Evolutionary conservation across 768 basidiomycete species (phyloP).

Genomic region (Tricholoma sp.): DNA sequence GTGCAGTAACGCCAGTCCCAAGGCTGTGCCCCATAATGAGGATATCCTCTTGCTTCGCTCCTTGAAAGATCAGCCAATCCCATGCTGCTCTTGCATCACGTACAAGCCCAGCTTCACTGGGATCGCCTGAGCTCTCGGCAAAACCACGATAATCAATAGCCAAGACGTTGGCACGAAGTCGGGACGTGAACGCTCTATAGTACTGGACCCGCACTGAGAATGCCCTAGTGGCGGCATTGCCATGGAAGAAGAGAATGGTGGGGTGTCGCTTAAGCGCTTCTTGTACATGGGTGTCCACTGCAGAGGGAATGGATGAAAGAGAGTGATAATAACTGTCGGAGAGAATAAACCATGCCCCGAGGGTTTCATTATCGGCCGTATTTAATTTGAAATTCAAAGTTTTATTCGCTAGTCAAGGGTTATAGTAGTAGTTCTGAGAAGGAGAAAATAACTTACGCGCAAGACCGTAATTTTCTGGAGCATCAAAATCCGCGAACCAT

Average conservation of each 20-base stretch:
- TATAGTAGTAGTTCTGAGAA: neutral
- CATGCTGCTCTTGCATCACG: slow-evolving; percentile 74
- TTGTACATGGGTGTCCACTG: slow-evolving; percentile 39
- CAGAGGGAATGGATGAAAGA: slow-evolving; percentile 32
- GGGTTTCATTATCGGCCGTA: slow-evolving; percentile 69
- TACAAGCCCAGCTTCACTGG: slow-evolving; percentile 69
- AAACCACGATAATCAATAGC: slow-evolving; percentile 92
- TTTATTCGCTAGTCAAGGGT: slow-evolving; percentile 57
- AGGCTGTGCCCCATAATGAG: slow-evolving; percentile 84
- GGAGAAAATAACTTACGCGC: slow-evolving; percentile 51
- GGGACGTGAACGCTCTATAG: slow-evolving; percentile 61
- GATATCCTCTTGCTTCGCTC: slow-evolving; percentile 53
- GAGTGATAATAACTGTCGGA: slow-evolving; percentile 60
- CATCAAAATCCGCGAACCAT: slow-evolving; percentile 52
- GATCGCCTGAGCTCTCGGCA: slow-evolving; percentile 77
- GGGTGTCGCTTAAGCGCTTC: slow-evolving; percentile 54
- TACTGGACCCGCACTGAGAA: slow-evolving; percentile 58
- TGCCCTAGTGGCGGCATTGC: slow-evolving; percentile 82
- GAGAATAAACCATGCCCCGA: slow-evolving; percentile 86
- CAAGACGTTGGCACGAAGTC: slow-evolving; percentile 70
- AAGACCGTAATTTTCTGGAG: slow-evolving; percentile 75
- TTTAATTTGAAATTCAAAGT: slow-evolving; percentile 64
- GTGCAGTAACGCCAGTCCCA: slow-evolving; percentile 73
- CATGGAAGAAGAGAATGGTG: slow-evolving; percentile 90
- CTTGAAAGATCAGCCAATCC: slow-evolving; percentile 65